Conservation (phyloP, 1,284 basidiomycete genomes). For the Coniferiporia sulphurascens region DNA sequence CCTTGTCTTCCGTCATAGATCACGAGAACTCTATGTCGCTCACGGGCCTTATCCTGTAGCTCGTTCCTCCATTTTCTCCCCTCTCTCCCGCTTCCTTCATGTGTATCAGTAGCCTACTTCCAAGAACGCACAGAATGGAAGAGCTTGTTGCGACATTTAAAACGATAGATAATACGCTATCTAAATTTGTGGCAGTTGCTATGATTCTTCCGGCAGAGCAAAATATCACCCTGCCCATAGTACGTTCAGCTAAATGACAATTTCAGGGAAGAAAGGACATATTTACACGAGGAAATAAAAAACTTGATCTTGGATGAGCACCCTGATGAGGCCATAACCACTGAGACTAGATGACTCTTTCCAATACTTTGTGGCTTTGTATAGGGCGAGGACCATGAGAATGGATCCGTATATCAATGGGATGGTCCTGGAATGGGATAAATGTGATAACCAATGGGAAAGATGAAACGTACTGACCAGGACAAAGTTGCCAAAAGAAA, state of each 20-base stretch:
- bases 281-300: no score
- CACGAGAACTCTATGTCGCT: conserved; percentile 5
- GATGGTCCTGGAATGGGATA: background rate
- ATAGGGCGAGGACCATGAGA: conserved; percentile 4
- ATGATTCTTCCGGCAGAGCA: no score
- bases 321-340: background rate
- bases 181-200: no score
- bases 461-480: no score
- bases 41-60: background rate
- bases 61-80: conserved; percentile 1
- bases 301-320: background rate
- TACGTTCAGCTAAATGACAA: no score
- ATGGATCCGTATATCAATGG: background rate
- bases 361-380: conserved; percentile 2
- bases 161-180: no score
- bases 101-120: conserved; percentile 1
- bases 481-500: background rate
- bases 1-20: no score
- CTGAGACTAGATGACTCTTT: background rate
- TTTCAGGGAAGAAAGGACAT: no score
- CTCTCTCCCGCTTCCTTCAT: conserved; percentile 5
- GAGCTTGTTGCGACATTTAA: background rate
- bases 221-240: no score
- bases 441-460: no score
- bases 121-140: conserved; percentile 2